phyloP scores from a whole-genome alignment of 225 moss, liverwort and hornwort species.

The Physcomitrellopsis africana region DNA sequence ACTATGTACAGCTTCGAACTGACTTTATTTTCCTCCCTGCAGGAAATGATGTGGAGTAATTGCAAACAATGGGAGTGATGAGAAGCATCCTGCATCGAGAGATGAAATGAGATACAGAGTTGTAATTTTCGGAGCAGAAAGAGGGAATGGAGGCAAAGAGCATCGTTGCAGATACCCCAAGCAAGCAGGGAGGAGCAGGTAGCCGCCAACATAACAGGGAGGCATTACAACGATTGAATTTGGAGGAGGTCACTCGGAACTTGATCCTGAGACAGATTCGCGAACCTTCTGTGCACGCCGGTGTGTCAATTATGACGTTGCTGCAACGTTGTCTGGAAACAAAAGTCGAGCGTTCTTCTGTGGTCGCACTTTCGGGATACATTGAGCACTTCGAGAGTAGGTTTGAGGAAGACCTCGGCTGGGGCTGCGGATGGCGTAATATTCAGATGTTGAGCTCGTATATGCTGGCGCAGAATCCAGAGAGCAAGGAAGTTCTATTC shows the following conservation, averaged over 20 bases:
- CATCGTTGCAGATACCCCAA: too few species aligned
- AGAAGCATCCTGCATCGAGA: too few species aligned
- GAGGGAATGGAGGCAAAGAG: slow-evolving; percentile 23
- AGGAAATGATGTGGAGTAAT: too few species aligned
- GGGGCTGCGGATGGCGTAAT: slow-evolving; percentile 90
- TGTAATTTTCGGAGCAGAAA: neutral
- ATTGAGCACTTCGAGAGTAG: slow-evolving; percentile 72
- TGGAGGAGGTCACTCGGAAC: slow-evolving; percentile 40
- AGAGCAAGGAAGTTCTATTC: slow-evolving; percentile 56
- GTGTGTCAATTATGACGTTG: slow-evolving; percentile 29
- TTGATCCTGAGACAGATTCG: slow-evolving; percentile 62
- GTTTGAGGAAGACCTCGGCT: slow-evolving; percentile 64
- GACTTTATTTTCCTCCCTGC: too few species aligned
- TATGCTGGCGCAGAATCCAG: slow-evolving; percentile 39
- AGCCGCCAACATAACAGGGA: slow-evolving; percentile 27
- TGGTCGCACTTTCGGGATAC: slow-evolving; percentile 49
- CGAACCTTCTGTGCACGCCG: slow-evolving; percentile 19
- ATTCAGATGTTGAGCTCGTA: slow-evolving; percentile 76
- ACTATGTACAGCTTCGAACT: too few species aligned
- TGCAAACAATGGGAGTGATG: too few species aligned
- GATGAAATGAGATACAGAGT: too few species aligned
- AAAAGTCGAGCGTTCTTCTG: slow-evolving; percentile 17
- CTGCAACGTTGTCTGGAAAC: slow-evolving; percentile 50
- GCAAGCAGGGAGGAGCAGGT: neutral
- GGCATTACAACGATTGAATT: slow-evolving; percentile 16